These are phyloP conservation scores for Gynochthodes officinalis DNA, from an alignment of 257 asterid genomes.

Conservation along the genomic window DNA sequence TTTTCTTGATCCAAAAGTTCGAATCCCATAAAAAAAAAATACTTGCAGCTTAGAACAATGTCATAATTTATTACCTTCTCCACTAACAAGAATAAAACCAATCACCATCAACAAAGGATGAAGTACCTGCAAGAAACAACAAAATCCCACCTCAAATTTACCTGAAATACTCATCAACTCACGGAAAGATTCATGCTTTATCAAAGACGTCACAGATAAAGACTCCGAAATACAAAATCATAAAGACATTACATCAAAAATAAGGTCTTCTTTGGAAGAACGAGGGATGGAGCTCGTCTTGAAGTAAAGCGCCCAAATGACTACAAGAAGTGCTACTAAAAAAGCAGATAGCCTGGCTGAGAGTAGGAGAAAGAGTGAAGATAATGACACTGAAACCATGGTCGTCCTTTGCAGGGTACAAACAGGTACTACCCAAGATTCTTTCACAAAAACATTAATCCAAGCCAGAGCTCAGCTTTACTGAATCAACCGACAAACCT, in stretches of 20 bases:
- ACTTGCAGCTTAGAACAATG: background rate
- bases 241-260: constrained; percentile 47
- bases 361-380: constrained; percentile 35
- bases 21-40: constrained; percentile 12
- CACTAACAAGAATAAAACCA: constrained; percentile 82
- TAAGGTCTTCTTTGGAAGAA: constrained; percentile 52
- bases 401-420: constrained; percentile 3
- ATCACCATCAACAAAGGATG: constrained; percentile 91
- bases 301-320: constrained; percentile 68
- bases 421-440: background rate
- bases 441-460: constrained; percentile 5
- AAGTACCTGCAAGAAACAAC: constrained; percentile 49
- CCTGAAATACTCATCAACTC: constrained; percentile 9
- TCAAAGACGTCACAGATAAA: background rate
- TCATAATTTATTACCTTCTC: constrained; percentile 57
- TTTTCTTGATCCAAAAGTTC: background rate
- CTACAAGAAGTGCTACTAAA: constrained; percentile 65
- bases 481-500: constrained; percentile 22
- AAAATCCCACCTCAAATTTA: background rate
- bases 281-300: constrained; percentile 60
- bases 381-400: constrained; percentile 43
- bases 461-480: constrained; percentile 1
- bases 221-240: background rate
- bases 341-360: constrained; percentile 66
- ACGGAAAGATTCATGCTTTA: constrained; percentile 5